These are phyloP conservation scores for Rubus parviflorus DNA, from an alignment of 306 rosid species.

Conservation along the genomic window DNA sequence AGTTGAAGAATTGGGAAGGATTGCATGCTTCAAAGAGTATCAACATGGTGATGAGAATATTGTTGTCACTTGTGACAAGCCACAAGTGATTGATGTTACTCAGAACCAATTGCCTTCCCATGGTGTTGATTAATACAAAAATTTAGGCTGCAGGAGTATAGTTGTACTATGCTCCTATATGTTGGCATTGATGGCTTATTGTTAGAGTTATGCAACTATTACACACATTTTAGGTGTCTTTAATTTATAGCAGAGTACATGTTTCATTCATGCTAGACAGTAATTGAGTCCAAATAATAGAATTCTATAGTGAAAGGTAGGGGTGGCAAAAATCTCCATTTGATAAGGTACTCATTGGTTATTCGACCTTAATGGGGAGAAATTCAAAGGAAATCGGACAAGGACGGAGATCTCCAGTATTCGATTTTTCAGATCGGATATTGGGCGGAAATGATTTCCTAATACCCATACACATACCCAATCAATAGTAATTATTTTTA, in stretches of 20 bases:
- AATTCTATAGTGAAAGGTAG: neutral
- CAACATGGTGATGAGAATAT: slow-evolving; percentile 47
- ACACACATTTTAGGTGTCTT: slow-evolving; percentile 3
- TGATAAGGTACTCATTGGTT: too few species aligned
- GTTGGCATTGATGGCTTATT: slow-evolving; percentile 15
- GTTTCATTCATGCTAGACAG: neutral
- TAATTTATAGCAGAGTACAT: neutral
- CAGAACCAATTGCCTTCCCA: slow-evolving; percentile 53
- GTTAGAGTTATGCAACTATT: neutral
- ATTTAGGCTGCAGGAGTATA: slow-evolving; percentile 21
- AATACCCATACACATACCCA: too few species aligned
- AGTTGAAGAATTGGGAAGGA: slow-evolving; percentile 80
- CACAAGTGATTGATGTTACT: slow-evolving; percentile 37
- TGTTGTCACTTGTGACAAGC: slow-evolving; percentile 57
- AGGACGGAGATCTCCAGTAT: too few species aligned
- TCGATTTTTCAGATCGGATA: too few species aligned
- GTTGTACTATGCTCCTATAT: neutral
- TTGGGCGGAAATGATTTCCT: too few species aligned
- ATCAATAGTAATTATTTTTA: too few species aligned
- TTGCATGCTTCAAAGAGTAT: slow-evolving; percentile 75
- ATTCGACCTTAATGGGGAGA: too few species aligned
- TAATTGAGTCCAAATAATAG: neutral
- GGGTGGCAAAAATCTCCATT: too few species aligned
- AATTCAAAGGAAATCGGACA: too few species aligned
- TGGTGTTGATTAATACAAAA: slow-evolving; percentile 45